Base-by-base conservation (phyloP, 106 monocot species). In the Dactylorhiza incarnata region DNA sequence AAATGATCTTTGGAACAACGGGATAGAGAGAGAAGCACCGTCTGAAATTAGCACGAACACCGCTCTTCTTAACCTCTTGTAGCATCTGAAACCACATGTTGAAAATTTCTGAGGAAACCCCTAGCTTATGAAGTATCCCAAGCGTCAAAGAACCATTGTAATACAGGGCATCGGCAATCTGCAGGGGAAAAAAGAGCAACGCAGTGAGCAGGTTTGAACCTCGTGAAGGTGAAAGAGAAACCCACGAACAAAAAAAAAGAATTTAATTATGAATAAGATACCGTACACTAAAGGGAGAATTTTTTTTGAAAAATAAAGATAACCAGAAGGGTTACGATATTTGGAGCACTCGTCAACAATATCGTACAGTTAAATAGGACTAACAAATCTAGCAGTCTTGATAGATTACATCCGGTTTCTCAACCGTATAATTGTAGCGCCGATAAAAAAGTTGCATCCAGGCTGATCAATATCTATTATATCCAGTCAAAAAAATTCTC, bases 121-220 rank as follows among this genome's bases (percentile, higher is more conserved):
- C 94, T 58, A 94, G 85, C 77, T 88, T 99, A 61, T 99, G 91
- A 26, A 99, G 67, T 37, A 78, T 73, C 7, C 72, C 83, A 72
- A 99, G 91, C 46, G 94, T 85, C 78, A 99, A 83, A 49, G 87
- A 78, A 59, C 89, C 68, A 79, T 99, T 94, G 80, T 99, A 99
- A 68, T 89, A 99, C 53, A 99, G 83, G 43, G 99, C 84, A 94
- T 91, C 87, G 16, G 94, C 91, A 80, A 99, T 83, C 95, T 96
- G 83, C 46, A 86, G 14, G 26, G 29, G 29, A 65, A 65, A 24
- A 65, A 26, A 26, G 9, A 26, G 65, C 5, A 29, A 24, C 0
- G 10, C 17, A 12, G 65, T 65, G 5, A 65, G 23, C 23, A 26
- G 13, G 26, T 37, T 37, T 37, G 65, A 5, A 65, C 65, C 26